Base-by-base conservation (phyloP, 2,329 filamentous ascomycete species). In the Calonectria henricotiae region DNA sequence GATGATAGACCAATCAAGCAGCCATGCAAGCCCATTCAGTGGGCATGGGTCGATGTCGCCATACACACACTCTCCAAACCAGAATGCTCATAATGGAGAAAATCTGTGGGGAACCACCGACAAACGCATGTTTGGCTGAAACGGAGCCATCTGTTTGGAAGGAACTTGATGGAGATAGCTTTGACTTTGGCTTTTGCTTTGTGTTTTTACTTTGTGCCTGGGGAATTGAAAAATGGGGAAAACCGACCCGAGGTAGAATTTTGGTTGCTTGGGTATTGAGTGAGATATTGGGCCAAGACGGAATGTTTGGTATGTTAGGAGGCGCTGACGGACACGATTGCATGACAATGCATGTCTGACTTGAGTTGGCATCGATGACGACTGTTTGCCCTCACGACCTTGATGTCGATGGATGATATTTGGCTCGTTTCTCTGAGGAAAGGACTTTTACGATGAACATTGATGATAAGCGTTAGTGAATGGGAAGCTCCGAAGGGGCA, bases 11-110 rank as follows among this genome's bases (percentile, higher is more conserved):
- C 76, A 79, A n/a, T 77, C 78, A 35, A 81, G 79, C 54, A 77
- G 76, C 13, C 78, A 80, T 63, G 79, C 76, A n/a, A 82, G 81
- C 68, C 80, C 82, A 4, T 83, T 81, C 49, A 80, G 80, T 55
- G 81, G 80, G 6, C 81, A 82, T 49, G 82, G 80, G 46, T 80
- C 81, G 5, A 68, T 76, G 32, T 82, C 82, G 37, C 79, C 79
- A 9, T 83, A 81, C 69, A 76, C 78, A 23, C 78, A 79, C 60
- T 82, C 82, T 37, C 81, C 82, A 39, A 80, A 81, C 49, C 70
- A 77, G 51, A 76, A 78, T 63, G 67, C 71, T 61, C 76, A 73
- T 27, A 76, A 71, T 66, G 73, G 63, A 49, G 74, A 73, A 49
- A 67, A 67, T 39, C 37, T 67, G 41, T 81, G 79, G 79, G 73